Evolutionary conservation across 2,329 filamentous ascomycete genomes (phyloP).

Genomic region (Verticillium klebahnii): DNA sequence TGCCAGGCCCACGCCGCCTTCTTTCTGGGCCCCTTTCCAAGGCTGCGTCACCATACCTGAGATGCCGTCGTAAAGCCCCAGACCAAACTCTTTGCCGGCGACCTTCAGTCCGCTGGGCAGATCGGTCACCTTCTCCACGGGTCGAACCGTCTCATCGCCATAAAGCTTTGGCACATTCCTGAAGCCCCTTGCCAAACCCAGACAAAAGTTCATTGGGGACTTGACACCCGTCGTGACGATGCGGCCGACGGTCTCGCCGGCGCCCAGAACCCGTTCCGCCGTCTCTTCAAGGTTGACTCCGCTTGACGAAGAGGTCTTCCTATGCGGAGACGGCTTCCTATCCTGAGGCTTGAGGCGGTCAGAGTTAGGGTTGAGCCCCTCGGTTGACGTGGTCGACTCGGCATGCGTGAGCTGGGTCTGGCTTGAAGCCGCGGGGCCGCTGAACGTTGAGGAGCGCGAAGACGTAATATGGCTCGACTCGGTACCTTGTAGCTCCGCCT

Average conservation of each 20-base stretch:
- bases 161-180: slow-evolving; percentile 84
- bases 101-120: slow-evolving; percentile 71
- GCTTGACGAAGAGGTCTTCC: slow-evolving; percentile 12
- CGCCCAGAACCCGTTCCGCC: slow-evolving; percentile 58
- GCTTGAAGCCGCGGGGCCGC: not conserved
- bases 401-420: not conserved
- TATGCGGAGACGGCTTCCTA: not conserved
- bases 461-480: not conserved
- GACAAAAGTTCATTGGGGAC: slow-evolving; percentile 78
- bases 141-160: slow-evolving; percentile 75
- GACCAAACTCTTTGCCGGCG: slow-evolving; percentile 72
- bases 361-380: not conserved
- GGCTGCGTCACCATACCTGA: slow-evolving; percentile 79
- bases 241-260: slow-evolving; percentile 63
- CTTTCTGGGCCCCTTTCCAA: slow-evolving; percentile 49
- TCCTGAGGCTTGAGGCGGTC: not conserved
- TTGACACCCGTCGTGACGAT: slow-evolving; percentile 73
- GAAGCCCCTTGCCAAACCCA: slow-evolving; percentile 80
- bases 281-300: not conserved
- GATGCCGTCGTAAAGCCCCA: slow-evolving; percentile 77
- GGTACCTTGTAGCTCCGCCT: not conserved
- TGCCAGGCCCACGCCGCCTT: slow-evolving; percentile 55
- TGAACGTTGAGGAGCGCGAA: not conserved
- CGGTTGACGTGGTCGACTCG: not conserved
- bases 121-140: slow-evolving; percentile 74